A percentile compares a stretch with the other conserved stretches of the same genome.
Conservation (phyloP, 306 rosid species). For the Gillenia trifoliata region DNA sequence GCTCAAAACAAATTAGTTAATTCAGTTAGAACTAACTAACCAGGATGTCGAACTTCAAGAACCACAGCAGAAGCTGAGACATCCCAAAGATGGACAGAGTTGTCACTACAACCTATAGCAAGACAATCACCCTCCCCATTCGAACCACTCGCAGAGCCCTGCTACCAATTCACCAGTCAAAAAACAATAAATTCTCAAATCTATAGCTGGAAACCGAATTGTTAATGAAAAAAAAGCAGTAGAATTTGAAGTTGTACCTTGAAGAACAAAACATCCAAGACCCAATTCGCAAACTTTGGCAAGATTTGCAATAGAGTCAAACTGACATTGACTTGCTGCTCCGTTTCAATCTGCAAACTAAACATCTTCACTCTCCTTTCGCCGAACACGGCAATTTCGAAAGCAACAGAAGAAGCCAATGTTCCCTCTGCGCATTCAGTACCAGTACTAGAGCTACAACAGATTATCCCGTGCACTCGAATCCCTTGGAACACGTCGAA, state of each 20-base stretch:
- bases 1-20: background rate
- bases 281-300: conserved; percentile 77
- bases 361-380: conserved; percentile 70
- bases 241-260: conserved; percentile 34
- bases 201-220: too few relatives aligned
- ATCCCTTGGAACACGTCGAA: conserved; percentile 73
- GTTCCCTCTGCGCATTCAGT: background rate
- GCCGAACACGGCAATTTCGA: conserved; percentile 57
- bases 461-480: conserved; percentile 78
- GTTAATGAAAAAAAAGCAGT: too few relatives aligned
- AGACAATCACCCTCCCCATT: conserved; percentile 37
- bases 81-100: conserved; percentile 87
- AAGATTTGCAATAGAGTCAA: conserved; percentile 38
- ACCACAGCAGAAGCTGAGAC: conserved; percentile 37
- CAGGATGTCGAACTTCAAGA: conserved; percentile 77
- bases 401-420: conserved; percentile 3
- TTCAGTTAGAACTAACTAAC: conserved; percentile 46
- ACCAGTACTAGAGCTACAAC: conserved; percentile 6
- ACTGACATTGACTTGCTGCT: conserved; percentile 16
- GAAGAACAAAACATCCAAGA: conserved; percentile 79
- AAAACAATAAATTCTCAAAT: conserved; percentile 12
- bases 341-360: conserved; percentile 32
- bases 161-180: conserved; percentile 19
- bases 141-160: conserved; percentile 34
- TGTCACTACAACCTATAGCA: conserved; percentile 79